Base-by-base conservation (phyloP, 495 filamentous ascomycete genomes). In the Penicillium atrosanguineum region DNA sequence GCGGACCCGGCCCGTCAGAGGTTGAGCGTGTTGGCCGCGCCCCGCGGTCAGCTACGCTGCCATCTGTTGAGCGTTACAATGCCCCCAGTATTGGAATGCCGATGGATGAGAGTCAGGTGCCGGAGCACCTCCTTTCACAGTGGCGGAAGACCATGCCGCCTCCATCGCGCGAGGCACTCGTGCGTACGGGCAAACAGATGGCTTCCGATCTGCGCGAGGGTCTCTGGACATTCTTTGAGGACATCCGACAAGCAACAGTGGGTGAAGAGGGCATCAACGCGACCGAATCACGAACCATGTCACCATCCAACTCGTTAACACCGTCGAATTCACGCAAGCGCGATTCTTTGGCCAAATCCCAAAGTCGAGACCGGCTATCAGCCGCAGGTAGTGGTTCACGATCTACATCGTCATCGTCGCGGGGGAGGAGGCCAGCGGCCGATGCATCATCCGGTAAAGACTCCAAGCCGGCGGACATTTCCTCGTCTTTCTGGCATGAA, bases 141-240 rank as follows among this genome's bases (percentile, higher is more conserved):
- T 75, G 71, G 72, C 69, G 69, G 6, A 69, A 69, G 44, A 73
- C 65, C 16, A 64, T 77, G 66, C 74, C 75, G 7, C 72, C 74
- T 1, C 69, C 75, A 21, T 78, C 75, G 7, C 64, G 75, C 12
- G 87, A 88, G 37, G 73, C 74, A 14, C 64, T 89, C 29, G 61
- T 89, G 53, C 79, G 78, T 46, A 87, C 85, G 1, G 84, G 86
- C 43, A 91, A 91, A 63, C 89, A 95, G 65, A 88, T 97, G 68
- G 93, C 94, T 3, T 88, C 87, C 8, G 94, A 95, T 68, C 81
- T 98, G 61, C 86, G 86, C 56, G 84, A 91, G 38, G 94, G 94
- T 0, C 73, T 97, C n/a, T 94, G 90, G 90, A 96, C 90, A 14
- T 98, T 97, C 68, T 80, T 97, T 55, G 94, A 97, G 64, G 94